Conservation (phyloP, 176 grass and related monocot genomes). For the Oryza australiensis region DNA sequence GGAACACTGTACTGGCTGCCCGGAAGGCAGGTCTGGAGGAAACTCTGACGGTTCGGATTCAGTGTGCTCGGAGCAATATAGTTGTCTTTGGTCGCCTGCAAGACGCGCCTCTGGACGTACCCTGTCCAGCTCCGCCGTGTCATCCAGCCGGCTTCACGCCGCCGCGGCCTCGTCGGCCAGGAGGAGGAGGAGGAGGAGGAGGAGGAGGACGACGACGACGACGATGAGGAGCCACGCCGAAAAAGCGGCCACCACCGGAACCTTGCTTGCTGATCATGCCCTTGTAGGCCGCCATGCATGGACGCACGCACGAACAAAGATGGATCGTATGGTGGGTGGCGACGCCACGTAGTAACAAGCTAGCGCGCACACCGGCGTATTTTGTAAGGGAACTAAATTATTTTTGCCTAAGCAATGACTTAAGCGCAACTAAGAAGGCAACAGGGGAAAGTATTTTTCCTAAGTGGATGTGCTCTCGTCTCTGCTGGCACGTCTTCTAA, state of each 20-base stretch:
- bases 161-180: not conserved
- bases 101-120: not conserved
- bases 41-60: not conserved
- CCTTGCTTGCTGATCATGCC: not conserved
- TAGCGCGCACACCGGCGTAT: too few relatives aligned
- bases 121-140: not conserved
- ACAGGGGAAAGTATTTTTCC: too few relatives aligned
- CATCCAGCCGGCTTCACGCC: not conserved
- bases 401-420: too few relatives aligned
- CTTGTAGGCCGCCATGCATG: not conserved
- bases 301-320: too few relatives aligned
- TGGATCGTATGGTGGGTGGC: too few relatives aligned
- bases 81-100: too few relatives aligned
- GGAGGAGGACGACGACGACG: not conserved
- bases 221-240: not conserved
- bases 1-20: not conserved
- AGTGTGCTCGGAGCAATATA: not conserved
- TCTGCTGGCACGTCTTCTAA: too few relatives aligned
- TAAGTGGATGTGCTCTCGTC: too few relatives aligned
- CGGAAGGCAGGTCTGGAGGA: not conserved
- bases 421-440: too few relatives aligned
- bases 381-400: too few relatives aligned
- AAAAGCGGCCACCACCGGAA: too few relatives aligned
- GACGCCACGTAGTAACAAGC: too few relatives aligned
- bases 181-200: not conserved